Percentiles rank a stretch among this genome's conserved stretches.
phyloP scores from a whole-genome alignment of 1,284 basidiomycete species.

The Rhodotorula sp. region DNA sequence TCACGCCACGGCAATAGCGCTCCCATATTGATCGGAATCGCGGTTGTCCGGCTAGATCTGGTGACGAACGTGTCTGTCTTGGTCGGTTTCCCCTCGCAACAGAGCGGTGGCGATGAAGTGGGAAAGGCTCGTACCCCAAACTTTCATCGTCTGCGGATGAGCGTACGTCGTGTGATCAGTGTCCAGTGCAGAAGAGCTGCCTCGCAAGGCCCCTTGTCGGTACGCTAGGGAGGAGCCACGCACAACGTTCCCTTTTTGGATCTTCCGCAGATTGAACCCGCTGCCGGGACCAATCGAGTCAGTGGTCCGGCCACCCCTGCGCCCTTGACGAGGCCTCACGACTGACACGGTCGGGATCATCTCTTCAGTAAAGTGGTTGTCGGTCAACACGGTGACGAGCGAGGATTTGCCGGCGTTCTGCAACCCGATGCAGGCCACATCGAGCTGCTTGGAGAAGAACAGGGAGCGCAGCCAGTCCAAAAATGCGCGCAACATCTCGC shows the following conservation, averaged over 20 bases:
- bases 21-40: slow-evolving; percentile 87
- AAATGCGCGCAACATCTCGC: slow-evolving; percentile 60
- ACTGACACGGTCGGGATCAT: slow-evolving; percentile 46
- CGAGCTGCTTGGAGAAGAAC: slow-evolving; percentile 85
- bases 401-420: slow-evolving; percentile 58
- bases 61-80: not conserved
- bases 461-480: slow-evolving; percentile 59
- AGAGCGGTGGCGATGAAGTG: not conserved
- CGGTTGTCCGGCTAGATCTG: slow-evolving; percentile 66
- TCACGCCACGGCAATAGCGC: slow-evolving; percentile 89
- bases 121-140: slow-evolving; percentile 39
- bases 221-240: not conserved
- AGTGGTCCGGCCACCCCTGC: not conserved
- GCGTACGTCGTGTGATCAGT: not conserved
- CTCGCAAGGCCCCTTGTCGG: too few relatives aligned
- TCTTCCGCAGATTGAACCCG: slow-evolving; percentile 45
- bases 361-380: slow-evolving; percentile 36
- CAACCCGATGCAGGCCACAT: slow-evolving; percentile 88
- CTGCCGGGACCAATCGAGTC: slow-evolving; percentile 19
- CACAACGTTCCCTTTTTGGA: slow-evolving; percentile 45
- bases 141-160: slow-evolving; percentile 41
- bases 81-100: not conserved
- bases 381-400: slow-evolving; percentile 46
- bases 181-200: too few relatives aligned
- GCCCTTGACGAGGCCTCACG: not conserved